phyloP scores from a whole-genome alignment of 2,329 filamentous ascomycete species.

The Apiospora aurea region DNA sequence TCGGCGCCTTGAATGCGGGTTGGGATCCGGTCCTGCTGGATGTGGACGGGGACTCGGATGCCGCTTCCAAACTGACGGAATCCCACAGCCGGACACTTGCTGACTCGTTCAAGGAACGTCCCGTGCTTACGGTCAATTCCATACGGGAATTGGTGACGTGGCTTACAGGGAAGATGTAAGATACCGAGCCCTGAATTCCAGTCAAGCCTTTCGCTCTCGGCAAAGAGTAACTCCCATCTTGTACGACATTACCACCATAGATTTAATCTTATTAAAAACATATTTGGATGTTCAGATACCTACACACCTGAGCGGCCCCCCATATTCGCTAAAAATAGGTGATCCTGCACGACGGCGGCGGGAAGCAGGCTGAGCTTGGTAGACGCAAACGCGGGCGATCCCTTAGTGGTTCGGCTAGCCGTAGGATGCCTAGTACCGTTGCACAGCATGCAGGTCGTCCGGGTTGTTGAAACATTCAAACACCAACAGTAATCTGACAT shows the following conservation, averaged over 20 bases:
- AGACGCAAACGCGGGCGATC: too few relatives aligned
- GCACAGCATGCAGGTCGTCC: neutral
- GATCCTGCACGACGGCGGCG: neutral
- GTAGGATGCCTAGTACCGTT: neutral
- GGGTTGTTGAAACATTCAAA: neutral
- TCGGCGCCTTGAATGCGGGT: constrained; percentile 53
- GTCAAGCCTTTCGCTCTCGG: too few relatives aligned
- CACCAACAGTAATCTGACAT: neutral
- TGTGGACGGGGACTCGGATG: neutral
- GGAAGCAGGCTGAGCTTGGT: too few relatives aligned
- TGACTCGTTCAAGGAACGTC: neutral
- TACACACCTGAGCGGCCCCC: neutral
- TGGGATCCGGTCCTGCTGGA: constrained; percentile 55
- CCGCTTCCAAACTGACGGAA: neutral
- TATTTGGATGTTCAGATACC: neutral
- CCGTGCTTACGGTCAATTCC: neutral
- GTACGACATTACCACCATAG: neutral
- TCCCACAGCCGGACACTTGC: neutral
- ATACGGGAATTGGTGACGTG: neutral
- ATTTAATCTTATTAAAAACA: neutral
- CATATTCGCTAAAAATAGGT: neutral
- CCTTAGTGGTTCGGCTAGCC: neutral
- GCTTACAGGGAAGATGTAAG: neutral
- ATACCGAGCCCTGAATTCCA: too few relatives aligned
- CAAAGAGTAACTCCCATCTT: too few relatives aligned